Conservation (phyloP, 805 yeast genomes). For the Komagataella kurtzmanii region DNA sequence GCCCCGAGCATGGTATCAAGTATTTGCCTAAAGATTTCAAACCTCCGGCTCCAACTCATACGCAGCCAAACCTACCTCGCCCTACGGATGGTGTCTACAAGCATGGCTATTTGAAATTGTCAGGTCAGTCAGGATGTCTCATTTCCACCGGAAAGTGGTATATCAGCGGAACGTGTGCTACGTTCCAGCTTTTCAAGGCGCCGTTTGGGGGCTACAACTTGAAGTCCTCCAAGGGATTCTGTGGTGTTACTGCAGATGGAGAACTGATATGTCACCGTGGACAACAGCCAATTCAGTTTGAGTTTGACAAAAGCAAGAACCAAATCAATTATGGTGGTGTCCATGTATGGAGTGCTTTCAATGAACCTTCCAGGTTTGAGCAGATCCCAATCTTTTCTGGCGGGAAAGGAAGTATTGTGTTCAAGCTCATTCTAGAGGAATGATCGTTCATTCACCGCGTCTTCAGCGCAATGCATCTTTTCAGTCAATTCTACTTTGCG, state of each 20-base stretch:
- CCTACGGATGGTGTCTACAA: constrained; percentile 19
- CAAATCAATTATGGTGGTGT: constrained; percentile 49
- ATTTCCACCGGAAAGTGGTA: constrained; percentile 85
- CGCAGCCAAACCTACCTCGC: constrained; percentile 11
- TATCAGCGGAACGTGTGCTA: constrained; percentile 74
- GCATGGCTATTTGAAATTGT: constrained; percentile 34
- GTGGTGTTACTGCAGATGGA: constrained; percentile 31
- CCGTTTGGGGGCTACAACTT: constrained; percentile 65
- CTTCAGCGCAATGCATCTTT: too few species aligned
- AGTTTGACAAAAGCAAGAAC: constrained; percentile 29
- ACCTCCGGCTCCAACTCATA: constrained; percentile 16
- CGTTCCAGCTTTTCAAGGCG: constrained; percentile 42
- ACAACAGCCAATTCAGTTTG: constrained; percentile 41
- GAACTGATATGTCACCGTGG: constrained; percentile 17
- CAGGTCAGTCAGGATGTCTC: constrained; percentile 55
- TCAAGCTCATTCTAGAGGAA: constrained; percentile 21
- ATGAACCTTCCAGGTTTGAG: constrained; percentile 25
- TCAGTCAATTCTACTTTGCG: background rate
- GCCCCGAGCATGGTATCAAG: constrained; percentile 59
- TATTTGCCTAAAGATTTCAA: constrained; percentile 48
- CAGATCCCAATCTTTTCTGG: constrained; percentile 39
- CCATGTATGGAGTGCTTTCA: constrained; percentile 42
- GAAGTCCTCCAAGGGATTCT: constrained; percentile 59
- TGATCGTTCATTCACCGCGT: too few species aligned
- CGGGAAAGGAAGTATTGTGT: constrained; percentile 20